phyloP scores from a whole-genome alignment of 73 alveolate species.

The Tetrahymena borealis region DNA sequence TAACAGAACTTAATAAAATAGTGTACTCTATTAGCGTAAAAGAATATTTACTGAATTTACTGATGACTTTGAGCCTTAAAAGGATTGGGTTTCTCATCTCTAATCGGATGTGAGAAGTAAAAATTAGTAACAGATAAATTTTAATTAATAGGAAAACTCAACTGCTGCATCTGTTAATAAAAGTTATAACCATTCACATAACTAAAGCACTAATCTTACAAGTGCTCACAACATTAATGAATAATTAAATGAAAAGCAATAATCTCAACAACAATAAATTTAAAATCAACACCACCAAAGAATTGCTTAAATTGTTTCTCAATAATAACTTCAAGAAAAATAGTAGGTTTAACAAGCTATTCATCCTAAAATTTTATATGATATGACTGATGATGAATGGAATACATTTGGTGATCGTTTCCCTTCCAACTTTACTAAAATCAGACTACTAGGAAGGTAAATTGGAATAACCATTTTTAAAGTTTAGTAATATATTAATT shows the following conservation, averaged over 20 bases:
- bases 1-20: not conserved
- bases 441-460: conserved; percentile 25
- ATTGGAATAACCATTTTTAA: not conserved
- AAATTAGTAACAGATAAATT: not conserved
- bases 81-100: not conserved
- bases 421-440: conserved; percentile 17
- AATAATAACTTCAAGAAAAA: not conserved
- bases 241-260: not conserved
- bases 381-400: conserved; percentile 34
- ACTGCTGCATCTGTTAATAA: not conserved
- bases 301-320: not conserved
- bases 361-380: conserved; percentile 1
- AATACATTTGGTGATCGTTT: conserved; percentile 36
- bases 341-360: not conserved
- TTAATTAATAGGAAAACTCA: not conserved
- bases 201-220: not conserved
- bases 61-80: not conserved
- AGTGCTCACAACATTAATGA: not conserved
- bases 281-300: not conserved
- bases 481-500: not conserved
- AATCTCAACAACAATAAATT: not conserved
- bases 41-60: not conserved
- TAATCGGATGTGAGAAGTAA: not conserved
- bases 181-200: not conserved
- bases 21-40: not conserved